phyloP scores from a whole-genome alignment of 2,329 filamentous ascomycete species.

The Aureobasidium uvarum region DNA sequence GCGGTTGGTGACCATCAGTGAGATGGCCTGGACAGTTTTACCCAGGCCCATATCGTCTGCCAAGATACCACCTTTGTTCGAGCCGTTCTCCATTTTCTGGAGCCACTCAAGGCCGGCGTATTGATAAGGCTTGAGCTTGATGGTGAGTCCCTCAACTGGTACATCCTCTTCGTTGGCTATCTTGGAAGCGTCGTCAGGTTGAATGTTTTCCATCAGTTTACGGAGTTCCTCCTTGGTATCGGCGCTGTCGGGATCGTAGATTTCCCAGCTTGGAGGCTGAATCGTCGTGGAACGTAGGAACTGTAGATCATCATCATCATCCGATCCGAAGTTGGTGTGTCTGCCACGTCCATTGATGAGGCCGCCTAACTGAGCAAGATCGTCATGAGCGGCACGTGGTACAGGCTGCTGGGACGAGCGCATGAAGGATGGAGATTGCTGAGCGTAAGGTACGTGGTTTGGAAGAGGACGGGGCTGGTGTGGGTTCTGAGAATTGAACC shows the following conservation, averaged over 20 bases:
- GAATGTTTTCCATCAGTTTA: constrained; percentile 68
- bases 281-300: constrained; percentile 32
- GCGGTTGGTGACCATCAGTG: constrained; percentile 69
- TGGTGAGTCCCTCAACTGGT: constrained; percentile 59
- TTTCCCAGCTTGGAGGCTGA: constrained; percentile 33
- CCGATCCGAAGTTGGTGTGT: constrained; percentile 25
- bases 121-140: constrained; percentile 75
- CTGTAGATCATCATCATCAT: constrained; percentile 35
- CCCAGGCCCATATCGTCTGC: constrained; percentile 82
- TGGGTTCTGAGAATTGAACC: neutral
- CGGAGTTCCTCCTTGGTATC: constrained; percentile 66
- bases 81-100: constrained; percentile 68
- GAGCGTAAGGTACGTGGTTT: neutral
- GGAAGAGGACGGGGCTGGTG: neutral
- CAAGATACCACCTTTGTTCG: constrained; percentile 71
- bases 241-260: constrained; percentile 44
- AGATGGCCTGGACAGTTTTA: constrained; percentile 79
- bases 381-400: neutral
- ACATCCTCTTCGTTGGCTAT: constrained; percentile 66
- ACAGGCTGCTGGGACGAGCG: constrained; percentile 8
- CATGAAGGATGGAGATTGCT: neutral
- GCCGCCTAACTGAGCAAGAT: neutral
- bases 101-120: constrained; percentile 75
- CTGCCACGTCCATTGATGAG: constrained; percentile 11
- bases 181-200: constrained; percentile 66